Evolutionary conservation across 2,329 filamentous ascomycete species (phyloP).

Genomic region (Rugonectria rugulosa): DNA sequence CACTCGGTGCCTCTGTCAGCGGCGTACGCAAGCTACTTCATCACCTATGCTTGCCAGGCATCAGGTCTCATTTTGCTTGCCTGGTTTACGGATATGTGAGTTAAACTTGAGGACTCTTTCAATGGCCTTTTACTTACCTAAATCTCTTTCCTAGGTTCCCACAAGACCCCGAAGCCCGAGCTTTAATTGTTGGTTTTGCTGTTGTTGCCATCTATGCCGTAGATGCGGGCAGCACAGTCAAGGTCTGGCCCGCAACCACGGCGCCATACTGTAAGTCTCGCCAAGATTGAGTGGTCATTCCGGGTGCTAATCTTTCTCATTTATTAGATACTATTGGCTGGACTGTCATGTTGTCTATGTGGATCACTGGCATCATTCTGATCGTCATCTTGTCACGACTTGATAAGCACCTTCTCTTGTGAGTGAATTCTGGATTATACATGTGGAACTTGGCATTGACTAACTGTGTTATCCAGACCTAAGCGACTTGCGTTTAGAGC

Average conservation of each 20-base stretch:
- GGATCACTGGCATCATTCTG: slow-evolving; percentile 5
- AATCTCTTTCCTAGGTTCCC: slow-evolving; percentile 5
- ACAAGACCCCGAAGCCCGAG: slow-evolving; percentile 19
- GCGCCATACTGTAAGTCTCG: slow-evolving; percentile 17
- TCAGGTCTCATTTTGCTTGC: slow-evolving; percentile 61
- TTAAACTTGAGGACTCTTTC: no score
- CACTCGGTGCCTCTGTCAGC: slow-evolving; percentile 50
- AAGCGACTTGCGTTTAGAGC: background rate
- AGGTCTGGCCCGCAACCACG: slow-evolving; percentile 15
- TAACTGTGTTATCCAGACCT: background rate
- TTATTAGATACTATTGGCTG: slow-evolving; percentile 7
- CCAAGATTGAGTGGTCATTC: background rate
- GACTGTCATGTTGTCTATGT: slow-evolving; percentile 15
- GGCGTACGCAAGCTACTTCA: slow-evolving; percentile 61
- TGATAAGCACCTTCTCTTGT: background rate
- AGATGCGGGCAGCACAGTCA: slow-evolving; percentile 13
- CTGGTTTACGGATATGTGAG: slow-evolving; percentile 57
- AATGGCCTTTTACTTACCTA: background rate
- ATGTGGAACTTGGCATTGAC: no score
- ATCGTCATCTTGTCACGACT: slow-evolving; percentile 12
- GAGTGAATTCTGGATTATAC: background rate
- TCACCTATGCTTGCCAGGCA: slow-evolving; percentile 53
- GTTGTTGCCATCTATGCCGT: slow-evolving; percentile 25
- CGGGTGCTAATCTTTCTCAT: background rate
- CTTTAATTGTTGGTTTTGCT: slow-evolving; percentile 18